These are phyloP conservation scores for Apiospora rasikravindrae DNA, from an alignment of 2,329 filamentous ascomycete genomes.

Conservation along the genomic window DNA sequence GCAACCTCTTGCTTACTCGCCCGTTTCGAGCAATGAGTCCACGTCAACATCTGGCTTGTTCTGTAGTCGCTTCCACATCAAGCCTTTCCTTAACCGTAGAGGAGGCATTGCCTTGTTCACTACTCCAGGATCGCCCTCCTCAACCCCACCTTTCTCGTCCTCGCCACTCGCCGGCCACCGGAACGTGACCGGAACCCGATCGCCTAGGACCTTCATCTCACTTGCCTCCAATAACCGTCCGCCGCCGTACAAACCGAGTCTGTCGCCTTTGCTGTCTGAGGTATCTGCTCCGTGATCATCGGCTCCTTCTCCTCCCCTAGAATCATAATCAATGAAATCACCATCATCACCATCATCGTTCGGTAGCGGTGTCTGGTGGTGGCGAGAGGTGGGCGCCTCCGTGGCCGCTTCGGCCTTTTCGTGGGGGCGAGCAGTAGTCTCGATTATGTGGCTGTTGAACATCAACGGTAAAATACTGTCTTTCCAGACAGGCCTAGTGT, in stretches of 20 bases:
- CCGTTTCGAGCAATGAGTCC: conserved; percentile 1
- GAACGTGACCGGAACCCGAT: background rate
- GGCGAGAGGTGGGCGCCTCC: background rate
- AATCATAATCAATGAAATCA: background rate
- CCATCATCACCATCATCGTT: background rate
- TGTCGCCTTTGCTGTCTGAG: background rate
- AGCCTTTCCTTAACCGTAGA: background rate
- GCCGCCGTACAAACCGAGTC: background rate
- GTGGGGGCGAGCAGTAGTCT: background rate
- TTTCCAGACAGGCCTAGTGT: conserved; percentile 10
- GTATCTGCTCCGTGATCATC: background rate
- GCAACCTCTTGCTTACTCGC: background rate
- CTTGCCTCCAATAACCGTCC: background rate
- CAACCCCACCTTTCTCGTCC: background rate
- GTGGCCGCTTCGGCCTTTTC: too few relatives aligned
- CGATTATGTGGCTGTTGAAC: background rate
- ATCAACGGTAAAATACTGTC: background rate
- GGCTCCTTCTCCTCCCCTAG: background rate
- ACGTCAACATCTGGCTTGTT: background rate
- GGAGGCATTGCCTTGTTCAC: too few relatives aligned
- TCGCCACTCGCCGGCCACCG: background rate
- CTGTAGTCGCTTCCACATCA: background rate
- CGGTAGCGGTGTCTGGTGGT: background rate
- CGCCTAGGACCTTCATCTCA: background rate
- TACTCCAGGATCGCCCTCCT: background rate